phyloP scores from a whole-genome alignment of 495 filamentous ascomycete species.

The Hyphodiscus hymeniophilus region DNA sequence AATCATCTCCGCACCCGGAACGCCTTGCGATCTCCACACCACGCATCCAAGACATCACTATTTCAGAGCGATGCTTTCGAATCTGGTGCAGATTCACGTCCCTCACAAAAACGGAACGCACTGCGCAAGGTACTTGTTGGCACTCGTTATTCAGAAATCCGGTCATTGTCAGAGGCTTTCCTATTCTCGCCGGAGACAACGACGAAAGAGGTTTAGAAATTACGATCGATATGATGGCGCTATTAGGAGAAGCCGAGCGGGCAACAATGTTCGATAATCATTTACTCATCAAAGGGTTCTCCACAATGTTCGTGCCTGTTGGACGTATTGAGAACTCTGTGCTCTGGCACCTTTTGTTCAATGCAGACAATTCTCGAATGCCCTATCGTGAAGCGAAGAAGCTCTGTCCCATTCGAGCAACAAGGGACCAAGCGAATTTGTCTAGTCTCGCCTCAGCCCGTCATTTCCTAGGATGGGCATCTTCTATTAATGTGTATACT shows the following conservation, averaged over 20 bases:
- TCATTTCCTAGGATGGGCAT: slow-evolving; percentile 10
- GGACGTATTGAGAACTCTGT: slow-evolving; percentile 11
- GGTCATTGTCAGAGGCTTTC: slow-evolving; percentile 29
- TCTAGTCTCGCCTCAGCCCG: background rate
- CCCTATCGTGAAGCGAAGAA: too few relatives aligned
- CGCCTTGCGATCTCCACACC: background rate
- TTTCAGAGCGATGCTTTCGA: background rate
- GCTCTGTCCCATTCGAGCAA: background rate
- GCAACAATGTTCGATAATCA: slow-evolving; percentile 3
- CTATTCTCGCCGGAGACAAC: slow-evolving; percentile 17
- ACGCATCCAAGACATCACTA: background rate
- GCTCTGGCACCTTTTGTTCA: slow-evolving; percentile 23
- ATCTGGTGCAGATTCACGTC: too few relatives aligned
- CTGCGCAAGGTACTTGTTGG: slow-evolving; percentile 35
- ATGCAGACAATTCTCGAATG: slow-evolving; percentile 11
- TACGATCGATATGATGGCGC: slow-evolving; percentile 2
- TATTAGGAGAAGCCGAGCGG: background rate
- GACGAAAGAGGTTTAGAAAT: slow-evolving; percentile 20
- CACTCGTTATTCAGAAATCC: slow-evolving; percentile 27
- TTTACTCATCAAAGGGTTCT: slow-evolving; percentile 27
- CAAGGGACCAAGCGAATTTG: background rate
- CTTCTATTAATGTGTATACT: slow-evolving; percentile 1
- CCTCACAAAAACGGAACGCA: too few relatives aligned
- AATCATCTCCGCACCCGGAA: slow-evolving; percentile 4
- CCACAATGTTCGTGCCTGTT: slow-evolving; percentile 23